These are phyloP conservation scores for Trichaptum fuscoviolaceum DNA, from an alignment of 768 basidiomycete genomes.

Conservation along the genomic window DNA sequence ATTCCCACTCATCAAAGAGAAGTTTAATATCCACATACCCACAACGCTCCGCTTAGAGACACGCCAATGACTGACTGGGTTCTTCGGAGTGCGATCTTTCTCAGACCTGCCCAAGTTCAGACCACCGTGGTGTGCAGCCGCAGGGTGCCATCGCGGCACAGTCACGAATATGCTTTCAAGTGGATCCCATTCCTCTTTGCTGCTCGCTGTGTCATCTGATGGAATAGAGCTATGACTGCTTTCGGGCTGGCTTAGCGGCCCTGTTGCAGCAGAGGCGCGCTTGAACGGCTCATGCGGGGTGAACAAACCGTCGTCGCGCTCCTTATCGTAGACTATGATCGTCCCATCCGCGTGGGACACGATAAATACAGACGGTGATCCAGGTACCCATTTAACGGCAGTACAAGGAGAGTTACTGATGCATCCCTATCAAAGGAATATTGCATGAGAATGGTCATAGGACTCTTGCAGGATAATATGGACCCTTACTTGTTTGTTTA, in stretches of 20 bases:
- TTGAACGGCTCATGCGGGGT: constrained; percentile 49
- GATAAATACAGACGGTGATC: constrained; percentile 73
- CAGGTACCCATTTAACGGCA: constrained; percentile 86
- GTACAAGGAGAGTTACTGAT: constrained; percentile 80
- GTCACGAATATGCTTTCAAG: constrained; percentile 72
- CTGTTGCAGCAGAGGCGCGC: constrained; percentile 16
- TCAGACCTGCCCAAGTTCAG: constrained; percentile 33
- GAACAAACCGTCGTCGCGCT: constrained; percentile 81
- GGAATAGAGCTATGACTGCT: constrained; percentile 18
- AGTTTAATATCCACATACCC: constrained; percentile 38
- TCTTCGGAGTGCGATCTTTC: constrained; percentile 70
- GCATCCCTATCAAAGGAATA: constrained; percentile 45
- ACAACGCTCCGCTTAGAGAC: constrained; percentile 67
- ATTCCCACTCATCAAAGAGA: neutral
- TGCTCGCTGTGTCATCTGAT: neutral
- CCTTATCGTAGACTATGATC: constrained; percentile 85
- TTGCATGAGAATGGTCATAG: constrained; percentile 12
- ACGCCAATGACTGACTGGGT: constrained; percentile 90
- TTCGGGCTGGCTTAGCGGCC: constrained; percentile 14
- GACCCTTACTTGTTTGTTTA: constrained; percentile 70
- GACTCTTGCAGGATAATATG: neutral
- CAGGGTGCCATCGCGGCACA: constrained; percentile 83
- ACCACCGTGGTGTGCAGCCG: constrained; percentile 34
- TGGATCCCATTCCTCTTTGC: constrained; percentile 64
- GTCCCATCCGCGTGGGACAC: constrained; percentile 88